Conservation (phyloP, 2,329 filamentous ascomycete species). For the Drechslera avenae region DNA sequence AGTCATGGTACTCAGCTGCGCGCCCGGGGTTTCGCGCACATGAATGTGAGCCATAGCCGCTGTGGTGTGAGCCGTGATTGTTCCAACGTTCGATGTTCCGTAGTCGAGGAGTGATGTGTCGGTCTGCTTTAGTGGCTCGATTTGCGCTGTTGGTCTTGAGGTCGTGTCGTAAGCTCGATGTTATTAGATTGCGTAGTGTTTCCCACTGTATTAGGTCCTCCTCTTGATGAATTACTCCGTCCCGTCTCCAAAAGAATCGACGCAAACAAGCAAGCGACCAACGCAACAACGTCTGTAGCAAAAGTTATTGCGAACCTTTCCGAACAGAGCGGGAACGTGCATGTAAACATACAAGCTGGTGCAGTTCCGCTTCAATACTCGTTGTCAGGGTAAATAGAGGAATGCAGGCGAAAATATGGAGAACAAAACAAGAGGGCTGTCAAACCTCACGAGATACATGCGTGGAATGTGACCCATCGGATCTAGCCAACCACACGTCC, state of each 20-base stretch:
- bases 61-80: background rate
- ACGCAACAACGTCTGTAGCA: conserved; percentile 24
- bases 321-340: conserved; percentile 13
- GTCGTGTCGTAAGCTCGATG: background rate
- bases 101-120: no score
- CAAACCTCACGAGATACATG: conserved; percentile 30
- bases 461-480: conserved; percentile 30
- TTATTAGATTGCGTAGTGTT: background rate
- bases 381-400: conserved; percentile 46
- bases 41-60: conserved; percentile 14
- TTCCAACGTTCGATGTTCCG: background rate
- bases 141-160: no score
- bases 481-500: background rate
- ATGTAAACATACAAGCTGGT: conserved; percentile 42
- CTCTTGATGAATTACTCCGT: conserved; percentile 19
- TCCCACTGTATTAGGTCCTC: conserved; percentile 17
- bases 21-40: conserved; percentile 14
- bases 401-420: conserved; percentile 45
- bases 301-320: conserved; percentile 20
- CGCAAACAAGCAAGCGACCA: conserved; percentile 19
- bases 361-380: conserved; percentile 33
- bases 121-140: no score
- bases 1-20: conserved; percentile 30
- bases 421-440: conserved; percentile 30
- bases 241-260: conserved; percentile 1